These are phyloP conservation scores for Saturnispora silvae DNA, from an alignment of 805 yeast genomes.

Conservation along the genomic window DNA sequence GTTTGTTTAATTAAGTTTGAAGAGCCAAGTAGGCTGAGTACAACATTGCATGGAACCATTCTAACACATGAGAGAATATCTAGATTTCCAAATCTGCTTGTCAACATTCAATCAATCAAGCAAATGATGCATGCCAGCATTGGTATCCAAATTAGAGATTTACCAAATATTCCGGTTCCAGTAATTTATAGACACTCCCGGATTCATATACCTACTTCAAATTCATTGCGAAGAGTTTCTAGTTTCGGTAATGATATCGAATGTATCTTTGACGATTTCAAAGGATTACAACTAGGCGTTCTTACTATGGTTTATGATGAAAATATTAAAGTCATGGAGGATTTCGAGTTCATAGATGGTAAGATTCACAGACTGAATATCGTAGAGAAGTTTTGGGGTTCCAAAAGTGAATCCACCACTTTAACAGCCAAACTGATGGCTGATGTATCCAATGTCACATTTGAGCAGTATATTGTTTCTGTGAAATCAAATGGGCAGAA, in stretches of 20 bases:
- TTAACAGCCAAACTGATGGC: neutral
- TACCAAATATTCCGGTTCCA: slow-evolving; percentile 2
- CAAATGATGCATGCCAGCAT: neutral
- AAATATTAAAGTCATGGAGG: slow-evolving; percentile 1
- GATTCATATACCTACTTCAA: neutral
- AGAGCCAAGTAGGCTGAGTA: neutral
- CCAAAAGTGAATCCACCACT: neutral
- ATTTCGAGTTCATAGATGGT: slow-evolving; percentile 3
- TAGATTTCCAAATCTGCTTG: slow-evolving; percentile 2
- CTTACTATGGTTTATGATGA: slow-evolving; percentile 3
- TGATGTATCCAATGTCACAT: neutral
- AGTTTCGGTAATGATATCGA: neutral
- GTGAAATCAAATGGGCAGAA: neutral
- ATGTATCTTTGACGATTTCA: neutral
- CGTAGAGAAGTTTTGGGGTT: neutral
- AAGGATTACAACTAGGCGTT: neutral
- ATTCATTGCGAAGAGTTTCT: neutral
- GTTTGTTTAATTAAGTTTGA: neutral
- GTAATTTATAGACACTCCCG: neutral
- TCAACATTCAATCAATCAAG: slow-evolving; percentile 1
- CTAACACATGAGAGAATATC: neutral
- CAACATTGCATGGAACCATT: neutral
- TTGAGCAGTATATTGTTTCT: slow-evolving; percentile 5
- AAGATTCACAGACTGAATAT: neutral
- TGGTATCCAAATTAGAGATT: neutral